These are phyloP conservation scores for Escovopsis weberi DNA, from an alignment of 2,329 filamentous ascomycete genomes.

Conservation along the genomic window DNA sequence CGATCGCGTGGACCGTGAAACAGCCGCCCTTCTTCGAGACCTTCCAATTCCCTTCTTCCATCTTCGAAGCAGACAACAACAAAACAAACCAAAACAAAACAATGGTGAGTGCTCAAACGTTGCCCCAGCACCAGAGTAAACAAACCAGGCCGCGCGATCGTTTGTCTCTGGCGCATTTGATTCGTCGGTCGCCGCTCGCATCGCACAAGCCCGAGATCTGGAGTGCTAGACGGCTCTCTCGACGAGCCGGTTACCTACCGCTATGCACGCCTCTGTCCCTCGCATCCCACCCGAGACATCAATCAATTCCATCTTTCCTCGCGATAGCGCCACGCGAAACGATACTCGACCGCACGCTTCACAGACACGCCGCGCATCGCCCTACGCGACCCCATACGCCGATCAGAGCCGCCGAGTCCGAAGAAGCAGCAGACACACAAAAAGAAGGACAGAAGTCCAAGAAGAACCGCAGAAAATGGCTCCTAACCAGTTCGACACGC, in stretches of 20 bases:
- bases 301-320: neutral
- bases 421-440: neutral
- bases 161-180: conserved; percentile 2
- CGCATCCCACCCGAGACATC: neutral
- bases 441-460: neutral
- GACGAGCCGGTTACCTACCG: neutral
- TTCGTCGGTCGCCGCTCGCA: conserved; percentile 1
- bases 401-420: too few species aligned
- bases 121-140: conserved; percentile 7
- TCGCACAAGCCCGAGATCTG: neutral
- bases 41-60: neutral
- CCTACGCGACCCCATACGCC: neutral
- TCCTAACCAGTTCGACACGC: conserved; percentile 38
- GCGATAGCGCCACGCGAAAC: too few species aligned
- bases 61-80: neutral
- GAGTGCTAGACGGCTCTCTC: too few species aligned
- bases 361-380: neutral
- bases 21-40: neutral
- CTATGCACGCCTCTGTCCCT: too few species aligned
- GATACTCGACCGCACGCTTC: neutral
- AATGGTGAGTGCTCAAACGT: conserved; percentile 7
- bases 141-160: conserved; percentile 1
- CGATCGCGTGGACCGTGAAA: too few species aligned
- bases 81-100: conserved; percentile 3
- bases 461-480: conserved; percentile 21